Evolutionary conservation across 306 rosid species (phyloP).

Genomic region (Pyrus pyrifolia): DNA sequence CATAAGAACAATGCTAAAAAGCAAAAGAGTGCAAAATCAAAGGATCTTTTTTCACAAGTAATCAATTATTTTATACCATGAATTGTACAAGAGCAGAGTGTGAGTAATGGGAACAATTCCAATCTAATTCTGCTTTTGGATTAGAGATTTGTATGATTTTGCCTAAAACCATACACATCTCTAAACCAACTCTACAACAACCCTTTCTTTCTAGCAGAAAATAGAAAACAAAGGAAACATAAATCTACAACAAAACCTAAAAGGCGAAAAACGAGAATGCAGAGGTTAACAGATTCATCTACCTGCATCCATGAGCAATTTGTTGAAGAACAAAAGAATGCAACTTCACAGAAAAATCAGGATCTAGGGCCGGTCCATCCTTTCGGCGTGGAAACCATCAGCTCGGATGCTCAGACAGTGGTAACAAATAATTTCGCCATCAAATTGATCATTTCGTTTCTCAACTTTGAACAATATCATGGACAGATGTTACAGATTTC

Average conservation of each 20-base stretch:
- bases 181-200: constrained; percentile 32
- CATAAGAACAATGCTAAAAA: background rate
- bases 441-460: constrained; percentile 4
- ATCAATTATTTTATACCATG: background rate
- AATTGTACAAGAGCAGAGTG: background rate
- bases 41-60: background rate
- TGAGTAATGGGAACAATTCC: constrained; percentile 20
- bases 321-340: constrained; percentile 17
- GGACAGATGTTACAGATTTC: constrained; percentile 1
- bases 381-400: constrained; percentile 10
- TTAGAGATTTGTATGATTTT: constrained; percentile 5
- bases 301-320: constrained; percentile 21
- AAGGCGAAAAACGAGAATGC: constrained; percentile 27
- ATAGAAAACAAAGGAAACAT: background rate
- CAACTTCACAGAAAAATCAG: constrained; percentile 19
- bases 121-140: constrained; percentile 27
- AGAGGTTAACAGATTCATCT: constrained; percentile 50
- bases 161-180: constrained; percentile 37
- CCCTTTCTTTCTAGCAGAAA: background rate
- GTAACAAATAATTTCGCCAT: constrained; percentile 1
- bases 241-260: constrained; percentile 41
- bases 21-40: background rate
- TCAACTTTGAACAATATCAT: constrained; percentile 19
- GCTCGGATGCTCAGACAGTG: background rate
- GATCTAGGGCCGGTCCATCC: constrained; percentile 19